Base-by-base conservation (phyloP, 75 land plant species). In the Selaginella moellendorffii region DNA sequence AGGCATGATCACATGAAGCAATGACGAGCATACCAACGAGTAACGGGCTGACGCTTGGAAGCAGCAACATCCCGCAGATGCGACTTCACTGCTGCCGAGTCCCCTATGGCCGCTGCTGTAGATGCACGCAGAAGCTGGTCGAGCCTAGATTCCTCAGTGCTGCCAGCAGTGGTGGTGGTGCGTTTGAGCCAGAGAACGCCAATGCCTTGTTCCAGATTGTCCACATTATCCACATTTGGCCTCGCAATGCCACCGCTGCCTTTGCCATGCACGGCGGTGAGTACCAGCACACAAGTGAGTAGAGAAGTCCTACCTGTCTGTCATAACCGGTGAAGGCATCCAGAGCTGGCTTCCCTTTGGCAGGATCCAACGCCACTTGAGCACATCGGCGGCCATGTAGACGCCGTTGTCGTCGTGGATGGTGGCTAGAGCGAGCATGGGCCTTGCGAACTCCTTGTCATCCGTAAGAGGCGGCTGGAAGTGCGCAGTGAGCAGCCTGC, bases 51-150 rank as follows among this genome's bases (percentile, higher is more conserved):
- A 42, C 97, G 97, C 65, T 90, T 95, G 0, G 79, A 76, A 62
- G 91, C 83, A 31, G 99, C 80, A 73, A 95, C 79, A 54, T 83
- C 90, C 72, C 77, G 81, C 67, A 95, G 76, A 76, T 95, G 97
- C 17, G 82, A 79, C 25, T 69, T 72, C 27, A 82, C 77, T 52
- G 86, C 81, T 25, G 73, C 82, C 69, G 74, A 77, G 70, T 83
- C 79, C 24, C 84, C 67, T 0, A 72, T 71, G 31, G 79, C 74
- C 65, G 93, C 77, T 22, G 79, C 71, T 29, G 85, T 73, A 28
- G 99, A 82, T 28, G 97, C 85, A 65, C 80, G 88, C 70, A 95
- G 69, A 14, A 90, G 74, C 61, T 88, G 83, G 59, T 93, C 85
- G 21, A 58, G 24, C 64, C 69, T 71, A 68, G 28, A 28, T 9